Percentiles rank a stretch among this genome's conserved stretches.
These are phyloP conservation scores for Erigeron canadensis DNA, from an alignment of 129 eudicot species.

Conservation along the genomic window DNA sequence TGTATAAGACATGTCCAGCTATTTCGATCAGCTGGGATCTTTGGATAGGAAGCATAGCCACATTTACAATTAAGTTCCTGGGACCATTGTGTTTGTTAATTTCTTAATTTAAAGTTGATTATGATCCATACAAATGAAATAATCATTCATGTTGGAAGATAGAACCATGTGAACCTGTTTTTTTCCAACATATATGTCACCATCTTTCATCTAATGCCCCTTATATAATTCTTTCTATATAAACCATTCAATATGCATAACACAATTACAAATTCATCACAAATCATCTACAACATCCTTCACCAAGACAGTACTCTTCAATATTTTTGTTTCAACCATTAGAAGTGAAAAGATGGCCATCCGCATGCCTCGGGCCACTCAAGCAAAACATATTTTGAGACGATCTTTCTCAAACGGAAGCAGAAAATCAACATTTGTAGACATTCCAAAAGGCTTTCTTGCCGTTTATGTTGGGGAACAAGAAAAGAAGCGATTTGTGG, in stretches of 20 bases:
- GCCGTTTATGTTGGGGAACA: constrained; percentile 30
- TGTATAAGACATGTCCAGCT: not conserved
- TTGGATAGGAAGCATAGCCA: not conserved
- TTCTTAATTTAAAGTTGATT: not conserved
- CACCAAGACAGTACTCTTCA: not conserved
- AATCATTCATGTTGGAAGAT: not conserved
- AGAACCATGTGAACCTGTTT: not conserved
- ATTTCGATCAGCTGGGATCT: not conserved
- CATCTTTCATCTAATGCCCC: not conserved
- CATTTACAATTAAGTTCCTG: not conserved
- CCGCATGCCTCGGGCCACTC: constrained; percentile 6
- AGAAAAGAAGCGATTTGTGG: not conserved
- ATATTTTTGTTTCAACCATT: not conserved
- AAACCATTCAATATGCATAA: not conserved
- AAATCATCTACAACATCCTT: not conserved
- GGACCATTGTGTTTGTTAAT: not conserved
- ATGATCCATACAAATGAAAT: not conserved
- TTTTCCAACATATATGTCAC: not conserved
- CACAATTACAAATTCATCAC: not conserved
- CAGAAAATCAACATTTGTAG: not conserved
- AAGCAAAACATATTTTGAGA: constrained; percentile 20
- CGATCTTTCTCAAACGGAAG: constrained; percentile 17
- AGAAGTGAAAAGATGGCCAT: constrained; percentile 7
- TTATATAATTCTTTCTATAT: not conserved
- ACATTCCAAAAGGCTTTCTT: constrained; percentile 42